Evolutionary conservation across 2,329 filamentous ascomycete genomes (phyloP).

Genomic region (Aspergillus nomiae): DNA sequence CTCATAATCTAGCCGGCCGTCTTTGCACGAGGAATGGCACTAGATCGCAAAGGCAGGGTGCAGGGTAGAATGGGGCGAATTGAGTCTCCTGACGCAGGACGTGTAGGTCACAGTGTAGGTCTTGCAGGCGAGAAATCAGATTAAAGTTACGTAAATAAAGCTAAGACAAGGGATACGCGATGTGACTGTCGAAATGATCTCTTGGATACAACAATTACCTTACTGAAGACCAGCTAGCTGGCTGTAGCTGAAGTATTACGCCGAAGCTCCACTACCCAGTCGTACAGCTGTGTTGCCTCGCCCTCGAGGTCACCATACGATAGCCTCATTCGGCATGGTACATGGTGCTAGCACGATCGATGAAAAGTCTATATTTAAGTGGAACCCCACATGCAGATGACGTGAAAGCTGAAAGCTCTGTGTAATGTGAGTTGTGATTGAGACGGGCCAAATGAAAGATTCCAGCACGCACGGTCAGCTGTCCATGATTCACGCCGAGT

Average conservation of each 20-base stretch:
- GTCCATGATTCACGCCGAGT: no score
- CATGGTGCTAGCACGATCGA: neutral
- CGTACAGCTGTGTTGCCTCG: neutral
- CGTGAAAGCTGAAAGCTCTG: neutral
- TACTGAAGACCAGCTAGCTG: neutral
- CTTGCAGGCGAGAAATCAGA: neutral
- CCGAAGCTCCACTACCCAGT: neutral
- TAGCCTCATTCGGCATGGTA: neutral
- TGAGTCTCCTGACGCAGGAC: neutral
- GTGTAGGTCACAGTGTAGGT: neutral
- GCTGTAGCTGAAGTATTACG: neutral
- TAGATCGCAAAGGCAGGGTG: neutral
- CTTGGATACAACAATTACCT: neutral
- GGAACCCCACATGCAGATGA: no score
- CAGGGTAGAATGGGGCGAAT: neutral
- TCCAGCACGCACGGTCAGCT: neutral
- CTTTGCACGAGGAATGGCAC: neutral
- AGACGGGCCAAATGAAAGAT: neutral
- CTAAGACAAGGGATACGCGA: neutral
- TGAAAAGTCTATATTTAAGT: no score
- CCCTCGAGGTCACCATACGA: neutral
- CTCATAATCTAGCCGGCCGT: neutral
- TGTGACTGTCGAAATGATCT: neutral
- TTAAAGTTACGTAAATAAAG: neutral
- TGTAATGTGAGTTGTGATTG: neutral